These are phyloP conservation scores for Backusella mclennaniae DNA, from an alignment of 192 early-diverging fungal genomes.

Conservation along the genomic window DNA sequence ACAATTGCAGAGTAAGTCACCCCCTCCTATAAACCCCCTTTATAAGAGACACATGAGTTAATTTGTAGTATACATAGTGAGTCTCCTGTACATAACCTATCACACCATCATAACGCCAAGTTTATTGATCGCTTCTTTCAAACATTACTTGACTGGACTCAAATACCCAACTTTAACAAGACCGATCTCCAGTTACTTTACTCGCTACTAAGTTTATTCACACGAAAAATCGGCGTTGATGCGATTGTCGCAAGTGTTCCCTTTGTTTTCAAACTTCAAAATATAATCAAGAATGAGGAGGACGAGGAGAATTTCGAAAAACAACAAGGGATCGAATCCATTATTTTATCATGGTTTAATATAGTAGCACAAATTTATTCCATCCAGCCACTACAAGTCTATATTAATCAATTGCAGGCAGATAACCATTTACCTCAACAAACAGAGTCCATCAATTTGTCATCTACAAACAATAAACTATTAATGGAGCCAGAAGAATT, in stretches of 20 bases:
- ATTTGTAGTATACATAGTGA: neutral
- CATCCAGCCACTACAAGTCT: neutral
- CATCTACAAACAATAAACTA: neutral
- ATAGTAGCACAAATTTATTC: constrained; percentile 12
- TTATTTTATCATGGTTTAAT: constrained; percentile 12
- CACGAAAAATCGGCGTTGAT: constrained; percentile 22
- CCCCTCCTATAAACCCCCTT: neutral
- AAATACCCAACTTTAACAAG: constrained; percentile 13
- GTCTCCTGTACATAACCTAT: constrained; percentile 9
- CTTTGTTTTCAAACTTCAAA: constrained; percentile 28
- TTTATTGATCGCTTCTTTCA: constrained; percentile 23
- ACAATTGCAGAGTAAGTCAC: neutral
- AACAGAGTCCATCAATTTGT: neutral
- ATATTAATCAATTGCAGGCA: constrained; percentile 12
- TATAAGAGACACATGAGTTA: neutral
- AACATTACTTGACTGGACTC: constrained; percentile 20
- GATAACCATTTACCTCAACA: neutral
- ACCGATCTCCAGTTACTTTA: constrained; percentile 11
- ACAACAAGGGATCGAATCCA: constrained; percentile 16
- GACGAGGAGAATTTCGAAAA: neutral
- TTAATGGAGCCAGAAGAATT: neutral
- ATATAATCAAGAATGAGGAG: constrained; percentile 1
- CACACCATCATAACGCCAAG: constrained; percentile 16
- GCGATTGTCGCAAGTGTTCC: constrained; percentile 24
- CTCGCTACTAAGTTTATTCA: constrained; percentile 11